Percentiles rank a stretch among this genome's conserved stretches.
Evolutionary conservation across 495 filamentous ascomycete genomes (phyloP).

Genomic region (Hamigera avellanea): DNA sequence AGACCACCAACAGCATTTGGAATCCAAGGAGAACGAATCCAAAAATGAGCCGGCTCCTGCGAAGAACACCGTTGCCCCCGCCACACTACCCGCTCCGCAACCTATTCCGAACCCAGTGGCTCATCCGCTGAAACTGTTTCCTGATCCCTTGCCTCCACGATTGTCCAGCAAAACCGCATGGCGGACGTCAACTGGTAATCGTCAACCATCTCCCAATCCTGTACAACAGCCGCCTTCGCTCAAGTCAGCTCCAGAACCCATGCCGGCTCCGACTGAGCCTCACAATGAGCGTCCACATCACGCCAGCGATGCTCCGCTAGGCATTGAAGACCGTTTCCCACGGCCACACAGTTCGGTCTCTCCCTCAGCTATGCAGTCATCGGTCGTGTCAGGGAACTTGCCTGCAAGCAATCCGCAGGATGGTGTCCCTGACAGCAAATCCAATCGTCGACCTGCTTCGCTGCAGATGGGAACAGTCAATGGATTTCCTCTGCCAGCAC

Average conservation of each 20-base stretch:
- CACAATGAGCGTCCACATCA: too few species aligned
- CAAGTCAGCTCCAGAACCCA: too few species aligned
- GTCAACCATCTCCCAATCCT: conserved; percentile 4
- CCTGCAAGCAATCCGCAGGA: conserved; percentile 2
- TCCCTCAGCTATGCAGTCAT: neutral
- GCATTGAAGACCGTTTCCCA: too few species aligned
- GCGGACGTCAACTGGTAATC: conserved; percentile 11
- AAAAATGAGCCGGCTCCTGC: too few species aligned
- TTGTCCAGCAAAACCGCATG: conserved; percentile 19
- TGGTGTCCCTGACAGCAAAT: conserved; percentile 3
- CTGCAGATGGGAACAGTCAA: conserved; percentile 20
- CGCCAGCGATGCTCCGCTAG: too few species aligned
- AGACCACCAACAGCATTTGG: too few species aligned
- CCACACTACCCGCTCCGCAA: conserved; percentile 5
- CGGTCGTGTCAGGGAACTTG: neutral
- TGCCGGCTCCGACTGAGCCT: too few species aligned
- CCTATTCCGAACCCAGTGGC: conserved; percentile 7
- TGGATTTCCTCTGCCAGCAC: conserved; percentile 30
- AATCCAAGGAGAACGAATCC: too few species aligned
- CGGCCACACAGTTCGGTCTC: too few species aligned
- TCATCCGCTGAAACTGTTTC: conserved; percentile 25
- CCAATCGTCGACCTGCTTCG: conserved; percentile 13
- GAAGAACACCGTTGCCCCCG: too few species aligned
- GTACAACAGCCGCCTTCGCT: neutral
- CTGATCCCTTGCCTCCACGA: conserved; percentile 23